Evolutionary conservation across 306 rosid species (phyloP).

Genomic region (Casuarina glauca): DNA sequence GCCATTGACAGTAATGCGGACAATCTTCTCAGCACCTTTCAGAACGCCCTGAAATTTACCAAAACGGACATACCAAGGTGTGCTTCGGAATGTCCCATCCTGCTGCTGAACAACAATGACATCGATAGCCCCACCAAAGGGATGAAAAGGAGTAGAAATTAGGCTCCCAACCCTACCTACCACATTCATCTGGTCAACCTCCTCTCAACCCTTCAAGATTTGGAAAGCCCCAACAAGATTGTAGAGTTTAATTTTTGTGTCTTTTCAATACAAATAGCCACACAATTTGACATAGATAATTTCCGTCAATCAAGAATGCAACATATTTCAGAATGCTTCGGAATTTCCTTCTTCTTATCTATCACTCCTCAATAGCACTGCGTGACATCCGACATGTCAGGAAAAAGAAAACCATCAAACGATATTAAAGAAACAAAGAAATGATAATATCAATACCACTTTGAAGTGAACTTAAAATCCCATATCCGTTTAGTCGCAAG

Average conservation of each 20-base stretch:
- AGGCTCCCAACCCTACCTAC: constrained; percentile 89
- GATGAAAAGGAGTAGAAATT: constrained; percentile 92
- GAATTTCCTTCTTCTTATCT: constrained; percentile 23
- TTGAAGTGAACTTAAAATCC: constrained; percentile 11
- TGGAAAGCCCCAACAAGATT: constrained; percentile 26
- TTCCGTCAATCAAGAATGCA: constrained; percentile 26
- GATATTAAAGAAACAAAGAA: not conserved
- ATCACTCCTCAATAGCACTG: constrained; percentile 41
- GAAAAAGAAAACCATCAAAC: constrained; percentile 3
- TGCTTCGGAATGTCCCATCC: constrained; percentile 88
- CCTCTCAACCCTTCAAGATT: constrained; percentile 32
- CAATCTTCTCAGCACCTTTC: constrained; percentile 84
- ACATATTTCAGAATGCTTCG: constrained; percentile 16
- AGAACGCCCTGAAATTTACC: constrained; percentile 98
- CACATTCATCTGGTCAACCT: constrained; percentile 65
- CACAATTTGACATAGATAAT: constrained; percentile 20
- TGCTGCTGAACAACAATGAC: constrained; percentile 94
- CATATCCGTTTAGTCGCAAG: not conserved
- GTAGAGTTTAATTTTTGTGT: constrained; percentile 34
- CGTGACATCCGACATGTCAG: constrained; percentile 21
- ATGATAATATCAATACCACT: not conserved
- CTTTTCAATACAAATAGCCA: constrained; percentile 12
- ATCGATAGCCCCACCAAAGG: constrained; percentile 98
- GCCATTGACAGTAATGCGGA: constrained; percentile 72
- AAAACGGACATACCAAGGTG: constrained; percentile 94